Conservation (phyloP, 192 early-diverging fungal species). For the Helicostylum pulchrum region DNA sequence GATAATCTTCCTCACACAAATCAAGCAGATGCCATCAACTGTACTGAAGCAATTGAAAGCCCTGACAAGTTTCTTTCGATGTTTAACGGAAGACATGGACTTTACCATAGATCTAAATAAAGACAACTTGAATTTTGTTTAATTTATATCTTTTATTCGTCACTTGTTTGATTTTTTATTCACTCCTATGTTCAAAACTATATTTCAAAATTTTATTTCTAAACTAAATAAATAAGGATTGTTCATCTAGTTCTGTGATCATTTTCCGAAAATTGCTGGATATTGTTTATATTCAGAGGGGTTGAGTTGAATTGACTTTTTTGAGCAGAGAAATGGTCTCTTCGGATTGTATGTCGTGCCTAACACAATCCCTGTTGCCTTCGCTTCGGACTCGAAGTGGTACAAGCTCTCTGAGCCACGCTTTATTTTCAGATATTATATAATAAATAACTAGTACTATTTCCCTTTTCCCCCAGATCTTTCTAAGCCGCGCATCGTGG, state of each 20-base stretch:
- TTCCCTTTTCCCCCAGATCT: too few species aligned
- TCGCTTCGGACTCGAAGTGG: too few species aligned
- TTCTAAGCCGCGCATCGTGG: too few species aligned
- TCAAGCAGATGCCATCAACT: background rate
- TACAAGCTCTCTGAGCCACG: too few species aligned
- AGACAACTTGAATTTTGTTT: background rate
- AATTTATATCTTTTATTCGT: background rate
- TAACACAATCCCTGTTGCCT: too few species aligned
- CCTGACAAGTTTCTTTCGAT: background rate
- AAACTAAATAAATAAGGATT: too few species aligned
- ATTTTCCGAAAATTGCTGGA: background rate
- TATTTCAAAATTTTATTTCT: background rate
- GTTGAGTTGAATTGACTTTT: too few species aligned
- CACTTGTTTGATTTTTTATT: conserved; percentile 1
- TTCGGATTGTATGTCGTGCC: too few species aligned
- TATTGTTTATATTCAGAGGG: background rate
- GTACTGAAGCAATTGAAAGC: background rate
- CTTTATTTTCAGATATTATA: too few species aligned
- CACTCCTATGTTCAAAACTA: background rate
- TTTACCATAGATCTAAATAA: background rate
- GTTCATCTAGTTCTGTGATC: too few species aligned
- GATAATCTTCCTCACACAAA: background rate
- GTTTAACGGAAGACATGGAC: background rate
- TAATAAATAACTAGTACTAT: too few species aligned
- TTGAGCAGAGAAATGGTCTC: too few species aligned